A percentile compares a stretch with the other conserved stretches of the same genome.
These are phyloP conservation scores for Pleurotus sapidus DNA, from an alignment of 768 basidiomycete genomes.

Conservation along the genomic window DNA sequence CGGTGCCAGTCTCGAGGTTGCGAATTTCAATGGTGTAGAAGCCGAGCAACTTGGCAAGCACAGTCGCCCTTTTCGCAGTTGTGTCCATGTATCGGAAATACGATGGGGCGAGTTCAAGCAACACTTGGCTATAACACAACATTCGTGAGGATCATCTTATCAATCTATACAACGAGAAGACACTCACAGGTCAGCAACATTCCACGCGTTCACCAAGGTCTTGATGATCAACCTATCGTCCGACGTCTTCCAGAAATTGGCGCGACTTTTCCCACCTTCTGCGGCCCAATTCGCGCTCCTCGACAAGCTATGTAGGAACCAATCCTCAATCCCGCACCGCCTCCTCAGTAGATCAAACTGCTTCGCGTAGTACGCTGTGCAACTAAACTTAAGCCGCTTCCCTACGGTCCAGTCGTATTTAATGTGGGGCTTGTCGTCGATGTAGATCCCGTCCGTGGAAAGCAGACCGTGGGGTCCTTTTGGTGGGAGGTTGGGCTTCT, in stretches of 20 bases:
- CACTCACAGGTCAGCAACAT: conserved; percentile 78
- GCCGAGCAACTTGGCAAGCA: conserved; percentile 76
- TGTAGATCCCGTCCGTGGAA: conserved; percentile 33
- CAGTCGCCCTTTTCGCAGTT: conserved; percentile 62
- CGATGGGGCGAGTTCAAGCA: conserved; percentile 73
- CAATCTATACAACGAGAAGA: neutral
- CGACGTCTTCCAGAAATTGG: conserved; percentile 78
- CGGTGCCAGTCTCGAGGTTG: conserved; percentile 64
- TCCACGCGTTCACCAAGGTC: conserved; percentile 84
- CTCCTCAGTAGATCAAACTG: conserved; percentile 70
- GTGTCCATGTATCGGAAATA: conserved; percentile 80
- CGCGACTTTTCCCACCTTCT: conserved; percentile 77
- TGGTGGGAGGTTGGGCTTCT: conserved; percentile 30
- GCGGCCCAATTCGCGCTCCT: conserved; percentile 67
- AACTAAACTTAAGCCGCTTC: conserved; percentile 71
- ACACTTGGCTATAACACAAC: conserved; percentile 53
- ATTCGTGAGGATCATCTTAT: neutral
- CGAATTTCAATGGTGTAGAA: conserved; percentile 79
- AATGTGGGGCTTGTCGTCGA: conserved; percentile 78
- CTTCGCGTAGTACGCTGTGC: conserved; percentile 79
- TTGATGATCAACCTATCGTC: conserved; percentile 83
- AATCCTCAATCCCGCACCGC: conserved; percentile 64
- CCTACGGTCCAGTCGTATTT: conserved; percentile 81
- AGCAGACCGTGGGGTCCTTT: conserved; percentile 52
- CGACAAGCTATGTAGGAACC: conserved; percentile 58